Evolutionary conservation across 1,284 basidiomycete genomes (phyloP), one percentile per base, ranked within the genome.

Genomic region (Marasmius tenuissimus): DNA sequence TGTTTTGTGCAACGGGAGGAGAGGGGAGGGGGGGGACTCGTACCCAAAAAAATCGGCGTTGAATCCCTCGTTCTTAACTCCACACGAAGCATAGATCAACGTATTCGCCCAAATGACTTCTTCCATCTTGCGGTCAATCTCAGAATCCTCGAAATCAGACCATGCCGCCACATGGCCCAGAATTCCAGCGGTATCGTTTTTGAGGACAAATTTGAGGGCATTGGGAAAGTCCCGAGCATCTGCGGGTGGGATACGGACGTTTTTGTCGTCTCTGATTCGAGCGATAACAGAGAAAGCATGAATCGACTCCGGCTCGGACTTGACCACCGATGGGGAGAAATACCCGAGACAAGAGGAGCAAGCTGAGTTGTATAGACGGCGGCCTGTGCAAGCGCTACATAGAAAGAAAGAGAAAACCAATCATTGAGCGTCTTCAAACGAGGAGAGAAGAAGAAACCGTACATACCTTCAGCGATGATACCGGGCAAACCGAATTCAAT

Each of bases 401-500:
- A 42, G 45, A 27, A 12, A 7, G 14, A 27, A 22, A n/a, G n/a
- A n/a, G n/a, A n/a, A n/a, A n/a, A n/a, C n/a, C 22, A 9, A 18
- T 9, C 33, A 5, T 9, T 51, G 5, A 51, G 20, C 33, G 14
- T 11, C 9, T 27, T n/a, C 18, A 11, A 7, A 34, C 34, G n/a
- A n/a, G 48, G 38, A 39, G 56, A 22, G 22, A 51, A 51, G 4
- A 16, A 50, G 51, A 35, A 50, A 37, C n/a, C n/a, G 16, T 4
- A 59, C 70, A 10, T 54, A 85, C 87, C 87, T 79, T 90, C 87
- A 2, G 83, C 83, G 18, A 87, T 71, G 68, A 88, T 81, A 5
- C 88, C 88, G 1, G 78, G 79, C 14, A 89, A 68, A 7, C 80
- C 79, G 65, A 91, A 88, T 68, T 91, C 89, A 6, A 81, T 71